Evolutionary conservation across 192 early-diverging fungal species (phyloP).

Genomic region (Coemansia sp.): DNA sequence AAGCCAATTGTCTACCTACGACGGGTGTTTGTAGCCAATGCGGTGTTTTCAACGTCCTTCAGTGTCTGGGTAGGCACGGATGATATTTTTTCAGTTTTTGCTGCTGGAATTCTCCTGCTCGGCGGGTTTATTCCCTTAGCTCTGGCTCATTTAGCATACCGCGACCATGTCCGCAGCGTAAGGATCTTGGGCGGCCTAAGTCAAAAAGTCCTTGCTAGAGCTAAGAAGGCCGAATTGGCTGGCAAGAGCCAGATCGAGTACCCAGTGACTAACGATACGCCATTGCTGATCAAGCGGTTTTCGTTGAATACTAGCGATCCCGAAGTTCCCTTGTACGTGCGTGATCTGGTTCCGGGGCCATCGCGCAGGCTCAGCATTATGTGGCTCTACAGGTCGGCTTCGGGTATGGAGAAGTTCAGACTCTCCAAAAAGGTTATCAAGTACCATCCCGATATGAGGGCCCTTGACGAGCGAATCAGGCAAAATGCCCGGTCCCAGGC

Average conservation of each 20-base stretch:
- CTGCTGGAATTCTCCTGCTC: conserved; percentile 21
- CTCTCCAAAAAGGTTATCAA: conserved; percentile 38
- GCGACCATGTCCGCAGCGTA: conserved; percentile 36
- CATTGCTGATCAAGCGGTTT: conserved; percentile 33
- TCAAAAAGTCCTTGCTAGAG: conserved; percentile 5
- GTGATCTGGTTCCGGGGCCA: conserved; percentile 34
- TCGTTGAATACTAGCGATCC: conserved; percentile 26
- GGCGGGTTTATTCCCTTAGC: conserved; percentile 41
- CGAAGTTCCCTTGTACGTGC: conserved; percentile 19
- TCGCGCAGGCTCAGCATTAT: conserved; percentile 26
- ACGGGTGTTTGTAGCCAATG: conserved; percentile 36
- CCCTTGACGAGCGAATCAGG: conserved; percentile 32
- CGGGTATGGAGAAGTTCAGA: conserved; percentile 13
- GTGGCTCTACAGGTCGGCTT: conserved; percentile 26
- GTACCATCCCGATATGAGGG: conserved; percentile 40
- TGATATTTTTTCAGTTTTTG: conserved; percentile 32
- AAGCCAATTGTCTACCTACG: conserved; percentile 29
- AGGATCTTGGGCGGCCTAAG: conserved; percentile 34
- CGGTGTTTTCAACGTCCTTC: conserved; percentile 22
- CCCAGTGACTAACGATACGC: conserved; percentile 31
- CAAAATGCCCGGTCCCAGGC: conserved; percentile 9
- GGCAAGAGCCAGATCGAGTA: conserved; percentile 38
- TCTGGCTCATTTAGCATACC: conserved; percentile 25
- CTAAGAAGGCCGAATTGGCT: conserved; percentile 7
- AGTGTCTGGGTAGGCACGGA: conserved; percentile 30